Percentiles rank a stretch among this genome's conserved stretches.
phyloP scores from a whole-genome alignment of 2,329 filamentous ascomycete genomes.

The Claviceps sp. region DNA sequence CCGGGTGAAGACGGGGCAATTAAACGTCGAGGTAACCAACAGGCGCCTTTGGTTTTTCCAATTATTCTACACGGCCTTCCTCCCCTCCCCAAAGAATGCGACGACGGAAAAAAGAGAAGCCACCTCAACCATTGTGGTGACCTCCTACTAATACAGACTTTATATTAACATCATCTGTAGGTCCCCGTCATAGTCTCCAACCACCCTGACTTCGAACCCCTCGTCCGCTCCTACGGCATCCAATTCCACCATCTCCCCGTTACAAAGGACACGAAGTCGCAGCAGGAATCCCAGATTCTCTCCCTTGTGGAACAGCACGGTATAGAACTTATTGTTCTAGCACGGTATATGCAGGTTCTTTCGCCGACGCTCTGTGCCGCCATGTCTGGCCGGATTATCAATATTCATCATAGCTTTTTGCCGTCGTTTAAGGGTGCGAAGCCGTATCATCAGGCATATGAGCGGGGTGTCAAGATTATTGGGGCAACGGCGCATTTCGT shows the following conservation, averaged over 20 bases:
- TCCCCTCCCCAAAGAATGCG: no score
- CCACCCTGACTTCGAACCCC: slow-evolving; percentile 56
- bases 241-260: slow-evolving; percentile 73
- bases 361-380: slow-evolving; percentile 59
- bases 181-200: slow-evolving; percentile 72
- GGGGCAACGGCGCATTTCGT: slow-evolving; percentile 79
- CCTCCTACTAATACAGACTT: no score
- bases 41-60: background rate
- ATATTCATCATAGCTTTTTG: slow-evolving; percentile 81
- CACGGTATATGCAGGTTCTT: slow-evolving; percentile 80
- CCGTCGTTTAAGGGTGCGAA: slow-evolving; percentile 80
- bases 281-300: slow-evolving; percentile 60
- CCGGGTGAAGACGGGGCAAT: slow-evolving; percentile 59
- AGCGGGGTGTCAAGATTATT: slow-evolving; percentile 78
- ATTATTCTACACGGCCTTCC: no score
- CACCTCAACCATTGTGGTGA: no score
- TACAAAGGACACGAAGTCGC: slow-evolving; percentile 59
- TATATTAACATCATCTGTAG: slow-evolving; percentile 3
- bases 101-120: no score
- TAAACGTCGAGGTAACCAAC: slow-evolving; percentile 45
- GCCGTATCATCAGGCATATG: slow-evolving; percentile 79
- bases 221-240: slow-evolving; percentile 62
- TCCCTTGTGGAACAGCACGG: slow-evolving; percentile 54
- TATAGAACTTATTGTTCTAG: slow-evolving; percentile 68
- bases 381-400: slow-evolving; percentile 82